These are phyloP conservation scores for Scedosporium aurantiacum DNA, from an alignment of 2,329 filamentous ascomycete genomes.

Conservation along the genomic window DNA sequence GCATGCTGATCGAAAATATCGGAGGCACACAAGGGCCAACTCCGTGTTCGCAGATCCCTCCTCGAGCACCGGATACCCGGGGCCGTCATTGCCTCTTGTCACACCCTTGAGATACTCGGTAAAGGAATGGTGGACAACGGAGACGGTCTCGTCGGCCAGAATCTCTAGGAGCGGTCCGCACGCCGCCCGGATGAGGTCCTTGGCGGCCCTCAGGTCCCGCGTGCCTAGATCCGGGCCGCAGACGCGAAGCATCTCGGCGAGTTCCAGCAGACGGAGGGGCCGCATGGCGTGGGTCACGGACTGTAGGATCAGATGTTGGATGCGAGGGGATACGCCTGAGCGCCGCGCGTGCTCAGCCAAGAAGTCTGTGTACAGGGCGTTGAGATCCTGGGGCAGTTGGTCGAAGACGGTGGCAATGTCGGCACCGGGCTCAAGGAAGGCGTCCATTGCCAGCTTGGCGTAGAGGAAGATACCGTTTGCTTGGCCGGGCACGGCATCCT, in stretches of 20 bases:
- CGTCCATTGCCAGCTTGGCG: constrained; percentile 30
- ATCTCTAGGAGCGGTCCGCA: constrained; percentile 35
- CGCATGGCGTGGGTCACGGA: constrained; percentile 29
- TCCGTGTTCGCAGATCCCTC: constrained; percentile 12
- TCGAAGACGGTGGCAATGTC: constrained; percentile 17
- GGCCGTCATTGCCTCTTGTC: neutral
- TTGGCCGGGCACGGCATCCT: constrained; percentile 20
- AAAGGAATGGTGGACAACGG: constrained; percentile 36
- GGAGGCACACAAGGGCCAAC: constrained; percentile 13
- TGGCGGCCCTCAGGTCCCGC: constrained; percentile 17
- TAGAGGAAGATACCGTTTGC: constrained; percentile 34
- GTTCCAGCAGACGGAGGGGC: constrained; percentile 29
- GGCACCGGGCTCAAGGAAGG: constrained; percentile 18
- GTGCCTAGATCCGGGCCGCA: constrained; percentile 2
- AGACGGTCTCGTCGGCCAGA: constrained; percentile 31
- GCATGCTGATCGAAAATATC: constrained; percentile 13
- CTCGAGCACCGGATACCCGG: constrained; percentile 12
- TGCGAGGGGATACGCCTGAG: constrained; percentile 17
- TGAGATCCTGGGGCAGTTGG: constrained; percentile 23
- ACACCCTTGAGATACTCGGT: constrained; percentile 28
- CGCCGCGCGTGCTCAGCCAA: constrained; percentile 24
- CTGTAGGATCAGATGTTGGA: constrained; percentile 28
- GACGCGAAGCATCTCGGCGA: constrained; percentile 21
- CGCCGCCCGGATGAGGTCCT: constrained; percentile 25
- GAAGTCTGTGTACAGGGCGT: constrained; percentile 29